Percentiles rank a stretch among this genome's conserved stretches.
phyloP scores from a whole-genome alignment of 2,329 filamentous ascomycete genomes.

The Setomelanomma holmii region DNA sequence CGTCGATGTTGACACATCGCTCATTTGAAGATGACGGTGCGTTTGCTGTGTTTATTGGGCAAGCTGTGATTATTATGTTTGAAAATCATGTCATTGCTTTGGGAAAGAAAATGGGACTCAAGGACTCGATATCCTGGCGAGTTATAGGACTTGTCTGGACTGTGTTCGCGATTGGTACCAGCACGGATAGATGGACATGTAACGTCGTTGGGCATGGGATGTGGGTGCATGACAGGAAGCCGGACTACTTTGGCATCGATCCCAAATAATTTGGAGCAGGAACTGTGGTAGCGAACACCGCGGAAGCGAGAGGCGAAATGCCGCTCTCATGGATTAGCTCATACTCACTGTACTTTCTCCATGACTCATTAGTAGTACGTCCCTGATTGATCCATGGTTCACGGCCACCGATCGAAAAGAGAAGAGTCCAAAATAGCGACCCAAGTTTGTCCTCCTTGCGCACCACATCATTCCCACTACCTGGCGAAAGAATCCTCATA shows the following conservation, averaged over 20 bases:
- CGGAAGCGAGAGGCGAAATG: too few relatives aligned
- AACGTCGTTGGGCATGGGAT: slow-evolving; percentile 15
- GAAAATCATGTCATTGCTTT: slow-evolving; percentile 39
- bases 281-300: too few relatives aligned
- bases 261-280: too few relatives aligned
- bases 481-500: too few relatives aligned
- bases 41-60: slow-evolving; percentile 27
- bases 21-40: slow-evolving; percentile 23
- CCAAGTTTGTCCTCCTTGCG: too few relatives aligned
- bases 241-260: slow-evolving; percentile 31
- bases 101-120: slow-evolving; percentile 25
- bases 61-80: slow-evolving; percentile 35
- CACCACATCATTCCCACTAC: too few relatives aligned
- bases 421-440: too few relatives aligned
- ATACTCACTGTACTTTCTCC: too few relatives aligned
- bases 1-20: slow-evolving; percentile 21
- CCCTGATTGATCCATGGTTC: too few relatives aligned
- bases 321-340: too few relatives aligned
- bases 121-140: slow-evolving; percentile 22
- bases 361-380: too few relatives aligned
- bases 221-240: slow-evolving; percentile 27
- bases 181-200: slow-evolving; percentile 11
- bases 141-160: slow-evolving; percentile 31
- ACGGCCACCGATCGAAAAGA: too few relatives aligned
- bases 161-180: slow-evolving; percentile 24